Conservation (phyloP, 202 grass and related monocot genomes). For the Elaeis oleifera region DNA sequence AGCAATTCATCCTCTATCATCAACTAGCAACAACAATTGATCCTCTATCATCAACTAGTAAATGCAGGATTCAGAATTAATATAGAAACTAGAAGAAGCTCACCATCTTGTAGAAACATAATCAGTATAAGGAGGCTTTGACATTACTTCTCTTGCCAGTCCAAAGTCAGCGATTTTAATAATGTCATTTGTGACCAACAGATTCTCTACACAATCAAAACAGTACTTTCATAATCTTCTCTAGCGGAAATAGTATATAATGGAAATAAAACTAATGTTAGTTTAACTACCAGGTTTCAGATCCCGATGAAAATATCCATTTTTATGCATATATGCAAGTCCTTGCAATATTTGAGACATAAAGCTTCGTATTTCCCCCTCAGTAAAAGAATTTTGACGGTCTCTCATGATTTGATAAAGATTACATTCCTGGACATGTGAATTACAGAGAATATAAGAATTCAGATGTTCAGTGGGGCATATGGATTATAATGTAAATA, state of each 20-base stretch:
- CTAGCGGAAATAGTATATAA: constrained; percentile 9
- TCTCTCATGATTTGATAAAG: constrained; percentile 83
- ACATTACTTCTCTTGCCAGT: constrained; percentile 87
- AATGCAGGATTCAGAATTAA: not conserved
- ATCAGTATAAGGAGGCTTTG: constrained; percentile 82
- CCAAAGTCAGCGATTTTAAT: constrained; percentile 96
- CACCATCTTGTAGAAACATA: constrained; percentile 99
- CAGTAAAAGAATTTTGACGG: constrained; percentile 41
- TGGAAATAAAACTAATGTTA: constrained; percentile 5
- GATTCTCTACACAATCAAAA: constrained; percentile 46
- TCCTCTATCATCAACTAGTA: constrained; percentile 5
- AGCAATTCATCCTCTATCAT: not conserved
- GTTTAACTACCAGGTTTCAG: constrained; percentile 66
- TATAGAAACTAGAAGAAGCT: constrained; percentile 12
- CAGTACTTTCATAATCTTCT: constrained; percentile 11
- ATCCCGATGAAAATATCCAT: constrained; percentile 92
- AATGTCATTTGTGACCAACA: constrained; percentile 53
- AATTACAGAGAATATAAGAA: constrained; percentile 21
- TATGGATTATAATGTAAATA: too few relatives aligned
- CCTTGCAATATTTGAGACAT: constrained; percentile 77
- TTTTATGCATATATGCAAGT: constrained; percentile 87
- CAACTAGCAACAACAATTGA: constrained; percentile 3
- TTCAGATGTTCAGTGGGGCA: too few relatives aligned
- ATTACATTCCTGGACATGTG: constrained; percentile 56
- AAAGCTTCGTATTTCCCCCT: constrained; percentile 53